phyloP scores from a whole-genome alignment of 495 filamentous ascomycete genomes.

The Rostrohypoxylon terebratum region DNA sequence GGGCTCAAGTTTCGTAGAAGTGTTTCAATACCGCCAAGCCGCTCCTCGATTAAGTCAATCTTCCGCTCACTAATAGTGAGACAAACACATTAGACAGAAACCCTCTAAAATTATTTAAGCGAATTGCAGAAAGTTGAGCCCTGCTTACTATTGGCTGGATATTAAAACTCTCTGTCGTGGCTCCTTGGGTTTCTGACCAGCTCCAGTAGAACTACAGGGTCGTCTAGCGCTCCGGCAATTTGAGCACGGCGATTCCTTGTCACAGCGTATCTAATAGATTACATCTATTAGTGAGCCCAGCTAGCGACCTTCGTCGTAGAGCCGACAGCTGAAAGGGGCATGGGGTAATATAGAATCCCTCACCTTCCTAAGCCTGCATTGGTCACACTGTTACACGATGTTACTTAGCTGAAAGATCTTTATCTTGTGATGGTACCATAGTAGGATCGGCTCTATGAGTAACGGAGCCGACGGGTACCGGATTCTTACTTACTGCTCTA shows the following conservation, averaged over 20 bases:
- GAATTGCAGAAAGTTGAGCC: neutral
- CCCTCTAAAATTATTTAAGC: neutral
- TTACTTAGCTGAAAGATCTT: conserved; percentile 38
- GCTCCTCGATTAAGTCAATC: conserved; percentile 73
- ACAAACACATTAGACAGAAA: conserved; percentile 8
- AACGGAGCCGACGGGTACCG: conserved; percentile 27
- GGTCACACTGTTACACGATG: conserved; percentile 49
- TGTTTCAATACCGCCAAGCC: conserved; percentile 68
- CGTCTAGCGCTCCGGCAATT: conserved; percentile 72
- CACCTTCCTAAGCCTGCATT: conserved; percentile 63
- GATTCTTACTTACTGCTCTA: conserved; percentile 44
- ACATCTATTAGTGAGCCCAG: conserved; percentile 29
- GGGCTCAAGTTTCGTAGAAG: conserved; percentile 59
- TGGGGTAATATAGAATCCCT: conserved; percentile 49
- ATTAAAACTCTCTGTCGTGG: conserved; percentile 72
- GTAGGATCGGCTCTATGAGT: neutral
- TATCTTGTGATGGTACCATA: conserved; percentile 37
- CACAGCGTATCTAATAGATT: conserved; percentile 69
- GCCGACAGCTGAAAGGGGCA: conserved; percentile 53
- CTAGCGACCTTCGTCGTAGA: neutral
- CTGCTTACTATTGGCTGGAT: conserved; percentile 73
- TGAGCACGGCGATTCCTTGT: conserved; percentile 74
- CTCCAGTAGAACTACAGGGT: conserved; percentile 68
- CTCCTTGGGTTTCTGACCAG: conserved; percentile 69
- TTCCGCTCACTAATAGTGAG: conserved; percentile 68